Base-by-base conservation (phyloP, 176 grass and related monocot genomes). In the Phyllostachys edulis region DNA sequence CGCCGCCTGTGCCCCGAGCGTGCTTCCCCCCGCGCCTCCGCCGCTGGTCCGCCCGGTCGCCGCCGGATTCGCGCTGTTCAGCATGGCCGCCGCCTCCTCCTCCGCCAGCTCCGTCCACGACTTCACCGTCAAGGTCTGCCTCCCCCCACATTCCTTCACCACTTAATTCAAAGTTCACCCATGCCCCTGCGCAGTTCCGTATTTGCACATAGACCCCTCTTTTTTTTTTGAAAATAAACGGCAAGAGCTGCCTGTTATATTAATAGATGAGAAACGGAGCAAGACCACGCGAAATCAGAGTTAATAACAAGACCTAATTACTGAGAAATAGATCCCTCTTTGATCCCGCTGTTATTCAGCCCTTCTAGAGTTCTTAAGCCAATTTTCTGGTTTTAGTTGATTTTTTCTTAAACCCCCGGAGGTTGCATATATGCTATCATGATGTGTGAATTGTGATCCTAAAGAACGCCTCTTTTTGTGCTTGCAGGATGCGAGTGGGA, bases 101-200 rank as follows among this genome's bases (percentile, higher is more conserved):
- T 84, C 87, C 21, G 82, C 87, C 26, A 79, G 49, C 24, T 90
- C 93, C 36, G 73, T 95, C 62, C 91, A 95, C 80, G 91, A 92
- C 63, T 95, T 93, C 91, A 90, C 83, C 49, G 91, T 95, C 45
- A 98, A 95, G 96, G 96, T 95, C 73, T 6, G 82, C 69, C 16
- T 21, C n/a, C 14, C 14, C 41, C 9, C 2, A 39, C 14, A 23
- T 56, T 26, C 20, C 11, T 66, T 39, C 29, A 7, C 12, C 7
- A 40, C 47, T 6, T 36, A 16, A 39, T 66, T 49, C 20, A 7
- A 8, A 51, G 21, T 66, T 82, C 41, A 14, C 5, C 6, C 75
- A 34, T 18, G 0, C 20, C 49, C 84, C n/a, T 46, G 47, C 8
- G 0, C 49, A 67, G 18, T 61, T 51, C 18, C 12, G n/a, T 55